Percentiles rank a stretch among this genome's conserved stretches.
phyloP scores from a whole-genome alignment of 768 basidiomycete species.

The Termitomyces bulborhizus region DNA sequence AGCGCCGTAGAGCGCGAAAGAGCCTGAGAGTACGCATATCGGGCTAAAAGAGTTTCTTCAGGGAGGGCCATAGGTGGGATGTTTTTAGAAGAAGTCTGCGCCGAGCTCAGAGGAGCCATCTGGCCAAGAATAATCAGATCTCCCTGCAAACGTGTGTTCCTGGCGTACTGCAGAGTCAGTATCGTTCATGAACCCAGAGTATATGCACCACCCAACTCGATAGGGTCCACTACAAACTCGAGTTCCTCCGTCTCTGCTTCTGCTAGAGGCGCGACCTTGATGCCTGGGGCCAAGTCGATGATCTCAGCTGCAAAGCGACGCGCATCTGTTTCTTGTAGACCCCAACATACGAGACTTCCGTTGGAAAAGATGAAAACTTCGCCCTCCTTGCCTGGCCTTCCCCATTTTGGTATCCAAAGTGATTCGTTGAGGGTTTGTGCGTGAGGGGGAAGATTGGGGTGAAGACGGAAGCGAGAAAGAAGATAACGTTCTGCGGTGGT shows the following conservation, averaged over 20 bases:
- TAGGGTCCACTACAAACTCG: constrained; percentile 89
- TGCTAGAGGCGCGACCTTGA: constrained; percentile 58
- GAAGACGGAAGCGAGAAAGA: constrained; percentile 52
- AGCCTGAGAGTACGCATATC: constrained; percentile 90
- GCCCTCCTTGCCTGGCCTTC: constrained; percentile 49
- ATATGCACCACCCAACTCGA: constrained; percentile 55
- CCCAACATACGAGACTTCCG: constrained; percentile 90
- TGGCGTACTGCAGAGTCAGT: constrained; percentile 23
- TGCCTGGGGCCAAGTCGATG: constrained; percentile 42
- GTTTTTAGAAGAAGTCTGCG: constrained; percentile 35
- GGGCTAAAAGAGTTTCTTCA: constrained; percentile 68
- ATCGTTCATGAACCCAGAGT: constrained; percentile 3
- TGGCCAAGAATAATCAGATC: constrained; percentile 88
- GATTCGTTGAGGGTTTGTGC: constrained; percentile 66
- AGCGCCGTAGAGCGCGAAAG: constrained; percentile 85
- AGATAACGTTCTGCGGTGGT: constrained; percentile 84
- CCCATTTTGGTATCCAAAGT: constrained; percentile 77
- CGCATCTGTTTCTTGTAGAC: constrained; percentile 71
- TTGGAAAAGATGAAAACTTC: constrained; percentile 88
- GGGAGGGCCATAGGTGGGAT: constrained; percentile 55
- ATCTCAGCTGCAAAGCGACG: constrained; percentile 60
- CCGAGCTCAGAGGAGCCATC: constrained; percentile 50
- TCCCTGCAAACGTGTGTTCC: constrained; percentile 83
- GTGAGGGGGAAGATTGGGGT: constrained; percentile 43
- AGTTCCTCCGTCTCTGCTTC: constrained; percentile 85